A percentile compares a stretch with the other conserved stretches of the same genome.
phyloP scores from a whole-genome alignment of 2,329 filamentous ascomycete genomes.

The Ramularia endophylla region DNA sequence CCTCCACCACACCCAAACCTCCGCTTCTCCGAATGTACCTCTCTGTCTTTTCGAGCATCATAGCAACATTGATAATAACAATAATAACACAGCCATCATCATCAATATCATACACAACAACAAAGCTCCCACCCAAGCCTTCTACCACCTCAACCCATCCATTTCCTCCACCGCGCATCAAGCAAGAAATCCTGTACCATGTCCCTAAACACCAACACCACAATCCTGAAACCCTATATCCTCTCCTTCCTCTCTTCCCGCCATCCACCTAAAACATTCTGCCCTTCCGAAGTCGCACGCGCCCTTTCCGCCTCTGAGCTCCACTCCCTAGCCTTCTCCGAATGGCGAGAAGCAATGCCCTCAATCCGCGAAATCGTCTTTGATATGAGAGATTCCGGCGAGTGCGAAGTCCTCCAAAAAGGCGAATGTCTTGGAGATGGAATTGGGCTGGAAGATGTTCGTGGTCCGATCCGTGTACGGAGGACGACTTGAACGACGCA shows the following conservation, averaged over 20 bases:
- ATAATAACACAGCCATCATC: no score
- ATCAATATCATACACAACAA: no score
- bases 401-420: conserved; percentile 46
- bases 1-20: no score
- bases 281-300: conserved; percentile 47
- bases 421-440: conserved; percentile 35
- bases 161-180: no score
- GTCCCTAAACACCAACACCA: background rate
- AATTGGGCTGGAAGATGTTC: conserved; percentile 33
- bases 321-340: conserved; percentile 20
- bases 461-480: conserved; percentile 44
- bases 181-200: background rate
- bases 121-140: no score
- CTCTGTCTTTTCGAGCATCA: no score
- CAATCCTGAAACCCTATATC: conserved; percentile 18
- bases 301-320: conserved; percentile 39
- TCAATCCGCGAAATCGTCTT: conserved; percentile 38
- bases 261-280: conserved; percentile 46
- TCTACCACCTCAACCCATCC: no score
- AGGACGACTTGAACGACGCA: no score
- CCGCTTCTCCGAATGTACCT: no score
- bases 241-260: conserved; percentile 19
- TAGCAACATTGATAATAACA: no score
- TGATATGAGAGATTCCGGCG: conserved; percentile 35
- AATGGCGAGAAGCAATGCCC: conserved; percentile 47